phyloP scores from a whole-genome alignment of 371 early-diverging fungal genomes.

The Apophysomyces elegans region DNA sequence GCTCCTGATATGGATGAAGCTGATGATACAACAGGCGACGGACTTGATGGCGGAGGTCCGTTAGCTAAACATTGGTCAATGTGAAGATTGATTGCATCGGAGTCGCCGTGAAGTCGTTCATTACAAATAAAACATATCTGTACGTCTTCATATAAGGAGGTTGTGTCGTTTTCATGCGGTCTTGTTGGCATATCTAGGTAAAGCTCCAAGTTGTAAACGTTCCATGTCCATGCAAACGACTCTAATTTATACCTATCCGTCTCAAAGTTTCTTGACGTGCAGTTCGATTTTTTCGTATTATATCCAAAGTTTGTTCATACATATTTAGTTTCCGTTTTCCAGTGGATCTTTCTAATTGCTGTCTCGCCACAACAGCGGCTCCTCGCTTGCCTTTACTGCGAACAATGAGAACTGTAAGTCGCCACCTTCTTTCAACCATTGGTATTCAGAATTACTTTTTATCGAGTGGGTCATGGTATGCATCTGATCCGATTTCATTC shows the following conservation, averaged over 20 bases:
- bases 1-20: constrained; percentile 4
- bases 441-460: constrained; percentile 25
- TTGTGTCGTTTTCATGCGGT: constrained; percentile 24
- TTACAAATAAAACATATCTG: constrained; percentile 80
- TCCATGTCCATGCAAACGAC: background rate
- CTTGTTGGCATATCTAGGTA: constrained; percentile 8
- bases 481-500: constrained; percentile 46
- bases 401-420: background rate
- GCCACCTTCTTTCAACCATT: constrained; percentile 3
- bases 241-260: constrained; percentile 14
- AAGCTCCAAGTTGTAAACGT: constrained; percentile 1
- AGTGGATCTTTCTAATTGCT: constrained; percentile 44
- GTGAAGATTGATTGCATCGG: constrained; percentile 68
- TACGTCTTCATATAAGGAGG: constrained; percentile 18
- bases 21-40: background rate
- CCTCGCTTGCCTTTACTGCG: constrained; percentile 58
- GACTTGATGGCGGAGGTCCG: constrained; percentile 20
- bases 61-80: constrained; percentile 70
- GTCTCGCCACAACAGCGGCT: constrained; percentile 59
- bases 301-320: constrained; percentile 49
- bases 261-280: constrained; percentile 27
- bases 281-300: constrained; percentile 41
- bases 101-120: constrained; percentile 58
- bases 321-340: constrained; percentile 48
- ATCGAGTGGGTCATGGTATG: constrained; percentile 26